Conservation (phyloP, 345 rosid genomes). For the Pseudoturritis turrita region DNA sequence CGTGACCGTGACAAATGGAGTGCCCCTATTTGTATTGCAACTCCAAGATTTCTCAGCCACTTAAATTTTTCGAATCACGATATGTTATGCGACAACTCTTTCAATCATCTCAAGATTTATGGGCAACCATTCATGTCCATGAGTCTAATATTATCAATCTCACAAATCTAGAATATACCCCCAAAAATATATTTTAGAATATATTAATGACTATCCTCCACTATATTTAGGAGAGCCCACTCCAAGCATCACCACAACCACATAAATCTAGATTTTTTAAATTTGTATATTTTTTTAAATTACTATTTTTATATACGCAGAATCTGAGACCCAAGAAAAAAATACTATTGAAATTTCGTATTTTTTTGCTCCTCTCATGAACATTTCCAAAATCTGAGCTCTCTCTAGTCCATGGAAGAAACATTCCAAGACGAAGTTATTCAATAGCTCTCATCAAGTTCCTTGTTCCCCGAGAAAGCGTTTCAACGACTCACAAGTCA, state of each 20-base stretch:
- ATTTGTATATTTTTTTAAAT: not conserved
- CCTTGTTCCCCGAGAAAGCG: not conserved
- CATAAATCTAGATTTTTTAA: not conserved
- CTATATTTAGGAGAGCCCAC: conserved; percentile 20
- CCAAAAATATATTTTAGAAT: not conserved
- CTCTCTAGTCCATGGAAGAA: not conserved
- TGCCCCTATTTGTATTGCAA: not conserved
- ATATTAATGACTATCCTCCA: not conserved
- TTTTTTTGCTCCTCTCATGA: not conserved
- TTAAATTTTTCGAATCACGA: not conserved
- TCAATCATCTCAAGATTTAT: not conserved
- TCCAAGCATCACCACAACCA: conserved; percentile 15
- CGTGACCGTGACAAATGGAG: too few relatives aligned
- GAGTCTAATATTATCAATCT: not conserved
- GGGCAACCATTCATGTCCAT: not conserved
- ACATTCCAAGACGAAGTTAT: not conserved
- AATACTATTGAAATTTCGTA: not conserved
- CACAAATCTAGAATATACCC: not conserved
- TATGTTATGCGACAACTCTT: not conserved
- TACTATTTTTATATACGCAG: conserved; percentile 19
- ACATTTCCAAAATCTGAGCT: conserved; percentile 8
- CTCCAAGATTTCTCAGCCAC: not conserved
- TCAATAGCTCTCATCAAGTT: conserved; percentile 9
- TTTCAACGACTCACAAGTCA: not conserved
- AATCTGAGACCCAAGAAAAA: not conserved